Percentiles rank a stretch among this genome's conserved stretches.
Evolutionary conservation across 78 protist species (phyloP).

Genomic region (Guillardia theta): DNA sequence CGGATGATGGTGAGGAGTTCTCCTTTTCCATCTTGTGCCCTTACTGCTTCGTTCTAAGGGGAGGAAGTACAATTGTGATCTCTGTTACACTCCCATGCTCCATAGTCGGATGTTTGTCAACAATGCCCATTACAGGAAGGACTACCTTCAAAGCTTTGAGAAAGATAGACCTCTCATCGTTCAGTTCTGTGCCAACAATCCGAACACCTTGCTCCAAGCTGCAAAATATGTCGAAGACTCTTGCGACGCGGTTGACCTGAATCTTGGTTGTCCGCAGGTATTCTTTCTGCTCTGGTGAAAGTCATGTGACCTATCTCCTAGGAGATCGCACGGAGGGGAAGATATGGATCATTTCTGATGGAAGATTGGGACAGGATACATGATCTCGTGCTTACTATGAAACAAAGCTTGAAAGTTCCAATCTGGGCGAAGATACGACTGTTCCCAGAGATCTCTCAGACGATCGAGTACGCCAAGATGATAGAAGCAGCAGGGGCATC

Average conservation of each 20-base stretch:
- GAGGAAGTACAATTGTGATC: neutral
- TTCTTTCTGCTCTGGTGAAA: too few species aligned
- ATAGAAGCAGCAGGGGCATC: conserved; percentile 64
- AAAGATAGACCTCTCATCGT: neutral
- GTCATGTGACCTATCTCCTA: too few species aligned
- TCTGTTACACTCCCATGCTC: neutral
- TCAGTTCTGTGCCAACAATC: conserved; percentile 39
- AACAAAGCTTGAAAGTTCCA: conserved; percentile 48
- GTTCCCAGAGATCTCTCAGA: conserved; percentile 23
- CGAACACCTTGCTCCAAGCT: neutral
- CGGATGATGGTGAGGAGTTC: neutral
- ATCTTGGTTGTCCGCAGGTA: conserved; percentile 59
- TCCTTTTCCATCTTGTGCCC: neutral
- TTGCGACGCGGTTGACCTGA: conserved; percentile 46
- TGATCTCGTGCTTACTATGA: conserved; percentile 1
- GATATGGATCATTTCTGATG: conserved; percentile 57
- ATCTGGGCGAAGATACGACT: conserved; percentile 74
- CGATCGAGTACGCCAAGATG: conserved; percentile 67
- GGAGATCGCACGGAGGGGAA: conserved; percentile 42
- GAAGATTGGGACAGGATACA: neutral
- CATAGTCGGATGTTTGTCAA: neutral
- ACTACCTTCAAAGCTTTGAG: neutral
- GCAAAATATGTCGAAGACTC: neutral
- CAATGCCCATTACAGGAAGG: neutral
- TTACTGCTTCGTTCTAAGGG: neutral